A percentile compares a stretch with the other conserved stretches of the same genome.
Evolutionary conservation across 768 basidiomycete species (phyloP).

Genomic region (Trametes cinnabarina): DNA sequence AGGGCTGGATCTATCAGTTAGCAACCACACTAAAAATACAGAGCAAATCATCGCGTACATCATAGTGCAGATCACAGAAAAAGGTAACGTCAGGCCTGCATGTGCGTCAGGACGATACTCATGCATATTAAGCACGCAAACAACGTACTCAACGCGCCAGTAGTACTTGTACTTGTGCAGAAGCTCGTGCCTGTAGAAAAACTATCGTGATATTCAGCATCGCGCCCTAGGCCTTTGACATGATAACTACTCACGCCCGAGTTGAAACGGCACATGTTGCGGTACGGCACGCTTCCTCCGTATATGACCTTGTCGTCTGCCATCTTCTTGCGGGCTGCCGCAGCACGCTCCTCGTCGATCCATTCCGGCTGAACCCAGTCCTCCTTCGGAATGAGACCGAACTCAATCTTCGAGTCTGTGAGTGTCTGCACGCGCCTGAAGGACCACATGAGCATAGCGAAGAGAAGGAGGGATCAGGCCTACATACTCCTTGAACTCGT

Average conservation of each 20-base stretch:
- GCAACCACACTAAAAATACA: too few species aligned
- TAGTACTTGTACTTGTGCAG: conserved; percentile 39
- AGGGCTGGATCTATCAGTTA: conserved; percentile 36
- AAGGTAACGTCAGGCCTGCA: conserved; percentile 54
- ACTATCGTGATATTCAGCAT: conserved; percentile 31
- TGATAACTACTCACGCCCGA: conserved; percentile 61
- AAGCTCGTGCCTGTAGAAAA: conserved; percentile 55
- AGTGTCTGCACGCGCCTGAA: conserved; percentile 56
- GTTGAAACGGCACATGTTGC: conserved; percentile 96
- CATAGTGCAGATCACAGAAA: conserved; percentile 55
- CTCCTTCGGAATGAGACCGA: conserved; percentile 73
- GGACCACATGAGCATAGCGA: conserved; percentile 21
- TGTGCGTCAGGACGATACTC: too few species aligned
- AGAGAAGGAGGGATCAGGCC: conserved; percentile 11
- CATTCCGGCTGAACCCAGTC: conserved; percentile 82
- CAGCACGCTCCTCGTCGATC: conserved; percentile 58
- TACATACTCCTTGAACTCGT: conserved; percentile 64
- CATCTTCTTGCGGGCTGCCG: conserved; percentile 50
- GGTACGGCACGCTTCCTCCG: conserved; percentile 72
- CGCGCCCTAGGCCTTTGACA: too few species aligned
- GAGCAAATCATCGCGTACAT: conserved; percentile 28
- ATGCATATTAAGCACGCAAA: neutral
- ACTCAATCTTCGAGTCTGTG: conserved; percentile 63
- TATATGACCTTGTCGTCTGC: conserved; percentile 56
- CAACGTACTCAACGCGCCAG: conserved; percentile 52